These are phyloP conservation scores for Monosporascus sp. DNA, from an alignment of 2,329 filamentous ascomycete species.

Conservation along the genomic window DNA sequence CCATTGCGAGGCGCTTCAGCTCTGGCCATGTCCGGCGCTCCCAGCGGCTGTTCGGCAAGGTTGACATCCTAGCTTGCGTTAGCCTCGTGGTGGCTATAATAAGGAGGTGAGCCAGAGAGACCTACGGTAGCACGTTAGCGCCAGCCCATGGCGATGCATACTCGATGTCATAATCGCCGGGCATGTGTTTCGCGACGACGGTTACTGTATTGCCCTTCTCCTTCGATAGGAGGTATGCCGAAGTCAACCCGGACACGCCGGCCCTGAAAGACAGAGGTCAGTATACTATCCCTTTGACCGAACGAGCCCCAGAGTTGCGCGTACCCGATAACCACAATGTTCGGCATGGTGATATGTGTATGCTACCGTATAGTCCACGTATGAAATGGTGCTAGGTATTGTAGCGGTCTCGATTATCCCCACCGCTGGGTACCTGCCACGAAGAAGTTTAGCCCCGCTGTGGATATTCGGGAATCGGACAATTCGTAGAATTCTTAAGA, in stretches of 20 bases:
- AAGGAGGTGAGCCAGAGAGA: background rate
- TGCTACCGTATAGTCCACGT: background rate
- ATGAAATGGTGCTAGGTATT: background rate
- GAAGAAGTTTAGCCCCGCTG: background rate
- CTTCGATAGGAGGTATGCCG: constrained; percentile 28
- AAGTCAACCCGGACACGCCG: constrained; percentile 28
- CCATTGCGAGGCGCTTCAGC: constrained; percentile 22
- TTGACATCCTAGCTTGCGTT: constrained; percentile 20
- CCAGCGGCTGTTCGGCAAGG: constrained; percentile 22
- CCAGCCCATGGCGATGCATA: constrained; percentile 58
- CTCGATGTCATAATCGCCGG: constrained; percentile 84
- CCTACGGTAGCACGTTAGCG: constrained; percentile 28
- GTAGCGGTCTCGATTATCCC: background rate
- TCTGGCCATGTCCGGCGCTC: constrained; percentile 26
- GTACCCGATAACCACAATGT: constrained; percentile 26
- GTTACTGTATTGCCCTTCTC: constrained; percentile 45
- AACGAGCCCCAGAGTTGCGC: background rate
- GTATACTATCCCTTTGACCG: background rate
- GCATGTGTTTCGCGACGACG: constrained; percentile 82
- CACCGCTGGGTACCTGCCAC: background rate
- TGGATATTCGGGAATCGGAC: background rate
- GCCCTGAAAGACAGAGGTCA: constrained; percentile 13
- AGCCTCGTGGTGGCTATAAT: background rate
- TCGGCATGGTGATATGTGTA: constrained; percentile 16
- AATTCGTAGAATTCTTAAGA: too few species aligned